Conservation (phyloP, 164 flowering plant species). For the Warburgia ugandensis region DNA sequence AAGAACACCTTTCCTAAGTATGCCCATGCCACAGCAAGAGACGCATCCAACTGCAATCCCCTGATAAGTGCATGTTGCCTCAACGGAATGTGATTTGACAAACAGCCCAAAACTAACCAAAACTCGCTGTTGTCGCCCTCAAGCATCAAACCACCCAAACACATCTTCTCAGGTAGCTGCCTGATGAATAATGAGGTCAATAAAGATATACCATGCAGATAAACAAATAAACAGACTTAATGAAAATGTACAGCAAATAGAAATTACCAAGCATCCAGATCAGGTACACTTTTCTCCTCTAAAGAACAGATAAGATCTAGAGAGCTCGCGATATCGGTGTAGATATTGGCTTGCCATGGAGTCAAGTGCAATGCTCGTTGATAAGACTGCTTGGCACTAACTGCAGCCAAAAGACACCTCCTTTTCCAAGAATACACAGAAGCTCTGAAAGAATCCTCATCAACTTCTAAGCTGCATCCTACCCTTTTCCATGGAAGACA, state of each 20-base stretch:
- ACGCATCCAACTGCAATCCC: conserved; percentile 85
- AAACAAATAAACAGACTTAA: background rate
- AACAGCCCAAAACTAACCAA: conserved; percentile 83
- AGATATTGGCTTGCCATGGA: conserved; percentile 86
- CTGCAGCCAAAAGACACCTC: conserved; percentile 44
- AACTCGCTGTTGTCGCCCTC: conserved; percentile 70
- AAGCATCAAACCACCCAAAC: conserved; percentile 73
- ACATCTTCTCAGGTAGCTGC: conserved; percentile 84
- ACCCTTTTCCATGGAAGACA: conserved; percentile 75
- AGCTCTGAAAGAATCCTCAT: conserved; percentile 35
- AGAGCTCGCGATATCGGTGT: conserved; percentile 69
- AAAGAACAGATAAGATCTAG: conserved; percentile 43
- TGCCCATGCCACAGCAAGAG: conserved; percentile 91
- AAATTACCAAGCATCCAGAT: conserved; percentile 44
- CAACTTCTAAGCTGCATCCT: conserved; percentile 13
- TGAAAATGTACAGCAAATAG: background rate
- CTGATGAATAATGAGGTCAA: conserved; percentile 35
- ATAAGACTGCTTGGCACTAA: conserved; percentile 56
- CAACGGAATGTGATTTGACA: conserved; percentile 47
- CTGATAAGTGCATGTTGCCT: conserved; percentile 87
- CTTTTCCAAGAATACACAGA: conserved; percentile 63
- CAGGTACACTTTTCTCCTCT: conserved; percentile 22
- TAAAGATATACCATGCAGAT: conserved; percentile 1
- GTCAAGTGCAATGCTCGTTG: conserved; percentile 87
- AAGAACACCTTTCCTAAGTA: conserved; percentile 77